phyloP scores from a whole-genome alignment of 352 stramenopile species.

The Phytophthora pini region DNA sequence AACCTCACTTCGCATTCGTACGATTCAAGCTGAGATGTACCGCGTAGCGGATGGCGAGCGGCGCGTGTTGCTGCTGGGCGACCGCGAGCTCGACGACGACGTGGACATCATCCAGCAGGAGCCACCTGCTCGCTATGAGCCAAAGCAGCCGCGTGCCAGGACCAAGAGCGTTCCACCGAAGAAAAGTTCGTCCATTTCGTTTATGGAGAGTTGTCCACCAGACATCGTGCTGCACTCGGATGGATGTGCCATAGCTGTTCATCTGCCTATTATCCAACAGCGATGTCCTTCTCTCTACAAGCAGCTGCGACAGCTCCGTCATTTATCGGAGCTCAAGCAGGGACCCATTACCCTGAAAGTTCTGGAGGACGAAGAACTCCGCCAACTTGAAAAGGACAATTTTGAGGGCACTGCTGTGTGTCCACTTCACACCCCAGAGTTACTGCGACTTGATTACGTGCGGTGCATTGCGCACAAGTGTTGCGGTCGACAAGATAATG shows the following conservation, averaged over 20 bases:
- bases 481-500: conserved; percentile 1
- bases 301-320: conserved; percentile 37
- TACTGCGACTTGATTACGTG: conserved; percentile 28
- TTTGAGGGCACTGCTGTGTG: conserved; percentile 13
- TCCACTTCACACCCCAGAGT: conserved; percentile 14
- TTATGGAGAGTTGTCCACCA: conserved; percentile 18
- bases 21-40: conserved; percentile 20
- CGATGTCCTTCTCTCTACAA: conserved; percentile 49
- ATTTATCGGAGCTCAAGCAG: neutral
- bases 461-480: conserved; percentile 16
- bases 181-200: conserved; percentile 13
- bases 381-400: conserved; percentile 6
- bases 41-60: conserved; percentile 22
- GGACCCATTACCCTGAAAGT: conserved; percentile 14
- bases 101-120: neutral
- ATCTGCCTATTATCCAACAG: conserved; percentile 39
- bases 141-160: neutral
- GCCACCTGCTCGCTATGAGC: neutral
- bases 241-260: conserved; percentile 56
- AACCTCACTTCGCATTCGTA: neutral
- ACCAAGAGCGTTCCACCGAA: neutral
- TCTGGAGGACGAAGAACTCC: conserved; percentile 21
- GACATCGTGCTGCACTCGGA: conserved; percentile 62
- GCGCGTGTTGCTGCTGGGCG: conserved; percentile 25
- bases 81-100: neutral